A percentile compares a stretch with the other conserved stretches of the same genome.
Evolutionary conservation across 768 basidiomycete species (phyloP).

Genomic region (Serendipita sp.): DNA sequence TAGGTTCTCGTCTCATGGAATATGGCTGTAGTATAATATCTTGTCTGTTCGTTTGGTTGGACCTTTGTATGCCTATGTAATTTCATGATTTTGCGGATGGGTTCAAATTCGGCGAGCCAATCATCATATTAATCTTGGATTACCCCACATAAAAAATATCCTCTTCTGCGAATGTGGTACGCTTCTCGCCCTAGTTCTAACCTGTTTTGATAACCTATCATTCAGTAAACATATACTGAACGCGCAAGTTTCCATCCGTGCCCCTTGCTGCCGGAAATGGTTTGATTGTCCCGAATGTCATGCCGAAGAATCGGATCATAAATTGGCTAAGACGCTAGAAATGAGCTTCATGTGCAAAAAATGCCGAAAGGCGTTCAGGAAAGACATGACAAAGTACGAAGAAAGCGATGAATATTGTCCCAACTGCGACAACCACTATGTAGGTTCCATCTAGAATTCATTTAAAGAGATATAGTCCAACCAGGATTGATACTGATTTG

Average conservation of each 20-base stretch:
- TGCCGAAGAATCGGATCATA: conserved; percentile 63
- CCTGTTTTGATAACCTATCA: background rate
- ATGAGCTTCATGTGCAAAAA: conserved; percentile 77
- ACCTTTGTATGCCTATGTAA: too few relatives aligned
- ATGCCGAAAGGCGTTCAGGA: conserved; percentile 90
- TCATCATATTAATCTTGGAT: too few relatives aligned
- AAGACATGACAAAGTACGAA: conserved; percentile 83
- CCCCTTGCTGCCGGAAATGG: conserved; percentile 96
- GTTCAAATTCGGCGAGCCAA: too few relatives aligned
- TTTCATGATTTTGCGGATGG: too few relatives aligned
- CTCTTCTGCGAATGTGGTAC: too few relatives aligned
- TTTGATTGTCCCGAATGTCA: conserved; percentile 96
- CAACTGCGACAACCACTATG: conserved; percentile 96
- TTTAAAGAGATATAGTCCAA: background rate
- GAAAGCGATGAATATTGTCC: conserved; percentile 98
- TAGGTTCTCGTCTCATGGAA: background rate
- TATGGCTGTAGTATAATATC: background rate
- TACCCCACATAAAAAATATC: too few relatives aligned
- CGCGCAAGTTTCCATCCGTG: conserved; percentile 88
- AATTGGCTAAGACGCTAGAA: conserved; percentile 57
- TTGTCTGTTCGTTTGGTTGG: too few relatives aligned
- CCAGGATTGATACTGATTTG: background rate
- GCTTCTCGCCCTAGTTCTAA: too few relatives aligned
- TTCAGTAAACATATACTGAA: conserved; percentile 89
- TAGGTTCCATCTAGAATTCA: conserved; percentile 24